Conservation (phyloP, 2,329 filamentous ascomycete genomes). For the Simplicillium sp. region DNA sequence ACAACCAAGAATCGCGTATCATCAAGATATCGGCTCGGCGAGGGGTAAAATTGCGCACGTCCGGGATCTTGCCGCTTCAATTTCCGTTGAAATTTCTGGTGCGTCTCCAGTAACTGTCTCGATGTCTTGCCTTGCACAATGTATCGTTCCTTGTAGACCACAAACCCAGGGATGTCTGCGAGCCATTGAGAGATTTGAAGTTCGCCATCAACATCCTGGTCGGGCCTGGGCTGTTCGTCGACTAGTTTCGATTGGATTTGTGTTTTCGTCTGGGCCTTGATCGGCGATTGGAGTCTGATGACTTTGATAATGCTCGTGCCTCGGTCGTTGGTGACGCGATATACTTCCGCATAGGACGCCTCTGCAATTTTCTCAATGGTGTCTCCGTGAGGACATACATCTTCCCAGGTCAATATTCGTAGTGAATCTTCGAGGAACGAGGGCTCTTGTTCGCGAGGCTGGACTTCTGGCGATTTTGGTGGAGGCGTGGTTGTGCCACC, state of each 20-base stretch:
- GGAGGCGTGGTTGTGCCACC: no score
- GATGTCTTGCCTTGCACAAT: constrained; percentile 47
- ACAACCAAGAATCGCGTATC: constrained; percentile 51
- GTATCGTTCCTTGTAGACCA: constrained; percentile 56
- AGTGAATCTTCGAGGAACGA: constrained; percentile 16
- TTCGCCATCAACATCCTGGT: constrained; percentile 47
- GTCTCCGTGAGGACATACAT: constrained; percentile 44
- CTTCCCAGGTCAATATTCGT: constrained; percentile 43
- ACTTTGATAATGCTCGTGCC: constrained; percentile 58
- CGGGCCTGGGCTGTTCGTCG: constrained; percentile 48
- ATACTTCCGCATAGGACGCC: constrained; percentile 58
- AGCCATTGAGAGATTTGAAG: constrained; percentile 55
- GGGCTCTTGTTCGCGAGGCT: constrained; percentile 3
- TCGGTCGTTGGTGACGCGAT: constrained; percentile 47
- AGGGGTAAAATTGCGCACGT: constrained; percentile 51
- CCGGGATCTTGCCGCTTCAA: constrained; percentile 46
- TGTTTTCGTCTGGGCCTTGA: constrained; percentile 47
- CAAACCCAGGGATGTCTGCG: constrained; percentile 55
- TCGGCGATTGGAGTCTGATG: constrained; percentile 48
- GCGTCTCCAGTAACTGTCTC: constrained; percentile 46
- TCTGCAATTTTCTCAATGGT: constrained; percentile 55
- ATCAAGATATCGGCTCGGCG: constrained; percentile 48
- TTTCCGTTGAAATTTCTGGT: constrained; percentile 45
- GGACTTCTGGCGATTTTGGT: constrained; percentile 2
- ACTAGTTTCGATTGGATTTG: constrained; percentile 44